phyloP scores from a whole-genome alignment of 352 stramenopile genomes.

The Achlya hypogyna region DNA sequence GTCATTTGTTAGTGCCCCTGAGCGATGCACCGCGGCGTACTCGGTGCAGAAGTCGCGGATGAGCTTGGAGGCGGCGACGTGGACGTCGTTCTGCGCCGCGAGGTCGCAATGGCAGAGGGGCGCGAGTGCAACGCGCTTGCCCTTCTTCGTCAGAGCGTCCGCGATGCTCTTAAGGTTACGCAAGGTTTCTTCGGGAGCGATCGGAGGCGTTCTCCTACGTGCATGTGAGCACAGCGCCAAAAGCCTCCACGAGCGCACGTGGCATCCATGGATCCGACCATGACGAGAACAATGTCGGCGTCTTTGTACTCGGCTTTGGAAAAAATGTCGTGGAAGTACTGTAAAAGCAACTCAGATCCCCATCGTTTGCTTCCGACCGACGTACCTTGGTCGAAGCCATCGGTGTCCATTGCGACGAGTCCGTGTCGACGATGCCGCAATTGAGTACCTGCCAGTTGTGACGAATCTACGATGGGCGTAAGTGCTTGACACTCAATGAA shows the following conservation, averaged over 20 bases:
- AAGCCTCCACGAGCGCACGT: conserved; percentile 24
- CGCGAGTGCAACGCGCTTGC: conserved; percentile 65
- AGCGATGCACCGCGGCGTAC: conserved; percentile 32
- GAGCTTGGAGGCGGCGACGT: conserved; percentile 37
- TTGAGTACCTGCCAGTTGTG: conserved; percentile 79
- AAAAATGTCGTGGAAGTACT: conserved; percentile 70
- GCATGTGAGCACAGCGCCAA: background rate
- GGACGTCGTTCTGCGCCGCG: conserved; percentile 28
- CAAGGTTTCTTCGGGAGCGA: conserved; percentile 29
- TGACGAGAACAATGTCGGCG: conserved; percentile 67
- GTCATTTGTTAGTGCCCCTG: no score
- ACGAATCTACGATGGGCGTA: conserved; percentile 62
- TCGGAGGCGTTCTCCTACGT: background rate
- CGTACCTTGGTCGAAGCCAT: conserved; percentile 50
- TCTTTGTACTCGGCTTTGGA: conserved; percentile 40
- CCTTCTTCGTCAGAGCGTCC: conserved; percentile 73
- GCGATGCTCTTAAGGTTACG: conserved; percentile 63
- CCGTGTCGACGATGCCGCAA: conserved; percentile 48
- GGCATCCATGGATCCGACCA: conserved; percentile 64
- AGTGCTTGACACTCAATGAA: no score
- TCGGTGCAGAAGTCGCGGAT: conserved; percentile 71
- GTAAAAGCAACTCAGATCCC: background rate
- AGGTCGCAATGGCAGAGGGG: conserved; percentile 41
- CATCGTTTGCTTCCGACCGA: background rate
- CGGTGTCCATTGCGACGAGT: conserved; percentile 54